Base-by-base conservation (phyloP, 2,329 filamentous ascomycete species). In the Bipolaris gigantea region DNA sequence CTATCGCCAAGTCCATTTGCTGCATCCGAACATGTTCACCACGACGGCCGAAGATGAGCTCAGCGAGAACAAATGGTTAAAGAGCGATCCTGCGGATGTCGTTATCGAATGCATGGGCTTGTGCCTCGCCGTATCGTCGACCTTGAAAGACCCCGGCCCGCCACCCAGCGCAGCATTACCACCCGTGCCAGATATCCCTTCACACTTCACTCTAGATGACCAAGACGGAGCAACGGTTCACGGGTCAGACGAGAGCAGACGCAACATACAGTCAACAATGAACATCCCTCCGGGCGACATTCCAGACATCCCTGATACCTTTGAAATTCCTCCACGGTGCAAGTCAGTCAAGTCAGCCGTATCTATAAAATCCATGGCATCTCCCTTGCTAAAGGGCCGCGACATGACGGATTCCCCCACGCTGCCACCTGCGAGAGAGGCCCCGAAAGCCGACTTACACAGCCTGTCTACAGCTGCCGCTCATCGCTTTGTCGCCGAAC, bases 11-110 rank as follows among this genome's bases (percentile, higher is more conserved):
- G 83, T 84, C 33, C 90, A 94, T 73, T 74, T 90, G 5, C 76
- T 94, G 15, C 90, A 94, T 69, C 87, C 89, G n/a, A 92, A 92
- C 71, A 93, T 94, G 72, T 92, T 90, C 69, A 87, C 82, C 34
- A 80, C 89, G 40, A 93, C 89, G 0, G 82, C 90, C 43, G 90
- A 94, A 58, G 89, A 90, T 2, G 90, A 94, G 71, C 84, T 92
- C 68, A 86, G 81, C 0, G 89, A 94, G 65, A 86, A 87, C 38
- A 85, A 89, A 47, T 94, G 88, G 88, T 83, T 90, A 65, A 90
- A 89, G 63, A 89, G 87, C 62, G 89, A 92, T 60, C 85, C 89
- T 7, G 85, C 89, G 1, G 90, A 93, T 70, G 86, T 94, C 1
- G 87, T 92, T 1, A 88, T 89, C 2, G 86, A 90, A 61, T 94